These are phyloP conservation scores for Ascomycota sp. DNA, from an alignment of 2,329 filamentous ascomycete species.

Conservation along the genomic window DNA sequence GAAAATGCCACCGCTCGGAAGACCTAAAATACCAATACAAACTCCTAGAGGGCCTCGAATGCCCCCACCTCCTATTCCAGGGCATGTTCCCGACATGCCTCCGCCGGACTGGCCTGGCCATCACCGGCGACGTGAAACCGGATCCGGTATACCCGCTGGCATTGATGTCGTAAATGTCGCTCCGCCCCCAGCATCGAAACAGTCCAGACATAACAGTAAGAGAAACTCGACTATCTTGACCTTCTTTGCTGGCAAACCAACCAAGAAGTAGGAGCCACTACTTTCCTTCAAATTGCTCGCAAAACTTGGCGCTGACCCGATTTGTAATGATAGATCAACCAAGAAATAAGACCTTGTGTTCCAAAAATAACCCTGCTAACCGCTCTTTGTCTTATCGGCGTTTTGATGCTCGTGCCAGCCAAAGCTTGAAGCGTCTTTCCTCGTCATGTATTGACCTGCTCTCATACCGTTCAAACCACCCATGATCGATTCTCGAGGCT, in stretches of 20 bases:
- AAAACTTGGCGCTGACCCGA: background rate
- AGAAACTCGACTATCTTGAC: slow-evolving; percentile 4
- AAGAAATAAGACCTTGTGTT: slow-evolving; percentile 3
- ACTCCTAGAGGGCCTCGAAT: slow-evolving; percentile 3
- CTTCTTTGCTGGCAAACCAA: slow-evolving; percentile 5
- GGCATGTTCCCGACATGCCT: slow-evolving; percentile 1
- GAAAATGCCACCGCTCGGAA: slow-evolving; percentile 12
- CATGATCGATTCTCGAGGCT: no score
- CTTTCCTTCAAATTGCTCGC: slow-evolving; percentile 3
- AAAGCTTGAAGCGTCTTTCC: background rate
- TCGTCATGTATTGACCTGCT: background rate
- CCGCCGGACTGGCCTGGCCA: slow-evolving; percentile 4
- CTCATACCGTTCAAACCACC: background rate
- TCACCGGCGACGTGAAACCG: slow-evolving; percentile 1
- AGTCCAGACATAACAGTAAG: slow-evolving; percentile 3
- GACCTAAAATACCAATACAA: slow-evolving; percentile 6
- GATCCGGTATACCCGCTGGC: background rate
- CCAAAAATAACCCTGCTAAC: background rate
- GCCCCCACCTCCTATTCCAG: slow-evolving; percentile 1
- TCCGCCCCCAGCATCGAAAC: slow-evolving; percentile 3
- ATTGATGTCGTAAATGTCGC: slow-evolving; percentile 4
- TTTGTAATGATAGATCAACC: slow-evolving; percentile 1
- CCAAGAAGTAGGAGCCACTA: slow-evolving; percentile 9
- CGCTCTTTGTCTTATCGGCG: background rate
- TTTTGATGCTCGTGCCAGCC: background rate